Conservation (phyloP, 495 filamentous ascomycete species). For the Lepraria neglecta region DNA sequence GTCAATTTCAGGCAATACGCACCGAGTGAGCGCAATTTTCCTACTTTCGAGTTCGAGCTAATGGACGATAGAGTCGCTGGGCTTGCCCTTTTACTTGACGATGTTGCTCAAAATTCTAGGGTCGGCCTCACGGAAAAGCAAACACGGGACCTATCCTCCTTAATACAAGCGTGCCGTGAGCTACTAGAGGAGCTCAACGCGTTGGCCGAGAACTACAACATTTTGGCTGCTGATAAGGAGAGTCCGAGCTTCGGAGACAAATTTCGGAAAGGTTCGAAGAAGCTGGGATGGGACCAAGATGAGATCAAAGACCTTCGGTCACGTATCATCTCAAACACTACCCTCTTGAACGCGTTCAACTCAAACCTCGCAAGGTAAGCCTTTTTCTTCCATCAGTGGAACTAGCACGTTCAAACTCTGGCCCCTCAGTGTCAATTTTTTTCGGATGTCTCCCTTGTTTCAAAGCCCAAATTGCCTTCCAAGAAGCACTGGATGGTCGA, state of each 20-base stretch:
- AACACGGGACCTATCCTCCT: background rate
- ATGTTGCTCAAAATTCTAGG: background rate
- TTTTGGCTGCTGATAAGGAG: background rate
- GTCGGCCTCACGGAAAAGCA: background rate
- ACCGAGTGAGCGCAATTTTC: slow-evolving; percentile 5
- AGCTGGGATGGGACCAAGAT: slow-evolving; percentile 10
- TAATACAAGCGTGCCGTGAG: background rate
- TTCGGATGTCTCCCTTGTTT: no score
- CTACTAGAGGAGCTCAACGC: background rate
- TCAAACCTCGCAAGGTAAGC: background rate
- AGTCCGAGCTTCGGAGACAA: background rate
- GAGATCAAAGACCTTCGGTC: background rate
- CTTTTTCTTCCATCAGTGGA: background rate
- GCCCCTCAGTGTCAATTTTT: no score
- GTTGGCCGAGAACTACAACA: background rate
- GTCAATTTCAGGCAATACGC: slow-evolving; percentile 2
- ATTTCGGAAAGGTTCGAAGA: slow-evolving; percentile 1
- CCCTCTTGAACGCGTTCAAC: background rate
- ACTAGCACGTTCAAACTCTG: no score
- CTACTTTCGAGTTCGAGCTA: background rate
- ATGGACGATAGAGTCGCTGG: background rate
- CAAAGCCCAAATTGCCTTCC: no score
- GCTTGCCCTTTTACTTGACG: background rate
- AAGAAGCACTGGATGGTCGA: background rate
- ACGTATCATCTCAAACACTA: slow-evolving; percentile 4